Evolutionary conservation across 306 rosid genomes (phyloP).

Genomic region (Lotus japonicus): DNA sequence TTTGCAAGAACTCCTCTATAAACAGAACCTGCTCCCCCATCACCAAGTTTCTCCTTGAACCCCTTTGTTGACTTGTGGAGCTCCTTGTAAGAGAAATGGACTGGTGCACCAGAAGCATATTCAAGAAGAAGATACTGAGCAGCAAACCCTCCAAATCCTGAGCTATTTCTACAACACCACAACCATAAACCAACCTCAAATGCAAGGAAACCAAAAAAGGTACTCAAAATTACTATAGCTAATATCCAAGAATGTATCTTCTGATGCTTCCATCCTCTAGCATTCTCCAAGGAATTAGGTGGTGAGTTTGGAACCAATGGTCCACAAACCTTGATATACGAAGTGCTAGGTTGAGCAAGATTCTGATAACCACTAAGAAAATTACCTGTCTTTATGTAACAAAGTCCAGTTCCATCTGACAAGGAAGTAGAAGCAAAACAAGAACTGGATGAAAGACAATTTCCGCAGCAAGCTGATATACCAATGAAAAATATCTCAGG

Average conservation of each 20-base stretch:
- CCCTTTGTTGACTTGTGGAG: conserved; percentile 62
- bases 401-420: conserved; percentile 58
- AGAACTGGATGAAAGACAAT: conserved; percentile 44
- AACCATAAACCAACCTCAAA: conserved; percentile 65
- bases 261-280: conserved; percentile 20
- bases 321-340: conserved; percentile 58
- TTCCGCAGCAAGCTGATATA: conserved; percentile 47
- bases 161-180: conserved; percentile 55
- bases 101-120: conserved; percentile 91
- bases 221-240: conserved; percentile 34
- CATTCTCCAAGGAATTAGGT: conserved; percentile 7
- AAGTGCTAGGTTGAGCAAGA: conserved; percentile 51
- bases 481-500: conserved; percentile 38
- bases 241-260: conserved; percentile 44
- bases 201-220: conserved; percentile 42
- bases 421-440: conserved; percentile 59
- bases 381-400: conserved; percentile 41
- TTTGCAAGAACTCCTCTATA: conserved; percentile 61
- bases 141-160: conserved; percentile 43
- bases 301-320: conserved; percentile 34
- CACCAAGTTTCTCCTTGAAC: conserved; percentile 76
- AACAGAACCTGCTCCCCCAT: conserved; percentile 81
- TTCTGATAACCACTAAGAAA: conserved; percentile 45
- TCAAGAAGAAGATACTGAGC: conserved; percentile 68
- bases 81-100: conserved; percentile 66